phyloP scores from a whole-genome alignment of 179 eudicot genomes.

The Silene coronaria region DNA sequence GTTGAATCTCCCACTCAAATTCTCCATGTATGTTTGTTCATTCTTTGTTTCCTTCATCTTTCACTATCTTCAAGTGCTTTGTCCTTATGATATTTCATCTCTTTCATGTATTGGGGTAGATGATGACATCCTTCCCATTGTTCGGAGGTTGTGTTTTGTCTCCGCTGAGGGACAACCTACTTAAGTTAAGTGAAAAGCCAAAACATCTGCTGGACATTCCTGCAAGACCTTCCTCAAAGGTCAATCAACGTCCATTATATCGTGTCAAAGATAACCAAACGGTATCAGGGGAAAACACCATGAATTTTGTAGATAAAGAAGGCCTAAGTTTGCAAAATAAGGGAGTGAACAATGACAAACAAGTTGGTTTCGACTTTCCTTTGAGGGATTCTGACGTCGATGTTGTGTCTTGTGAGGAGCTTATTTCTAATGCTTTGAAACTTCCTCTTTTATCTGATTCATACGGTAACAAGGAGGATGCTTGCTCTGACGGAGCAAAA shows the following conservation, averaged over 20 bases:
- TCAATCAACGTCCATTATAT: conserved; percentile 26
- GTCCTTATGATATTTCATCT: conserved; percentile 17
- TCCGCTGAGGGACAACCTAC: conserved; percentile 60
- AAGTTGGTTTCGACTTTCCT: conserved; percentile 18
- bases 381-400: conserved; percentile 44
- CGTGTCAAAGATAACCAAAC: conserved; percentile 30
- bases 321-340: conserved; percentile 27
- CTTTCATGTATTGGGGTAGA: conserved; percentile 44
- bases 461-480: conserved; percentile 28
- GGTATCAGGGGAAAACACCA: conserved; percentile 31
- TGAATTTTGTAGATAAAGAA: conserved; percentile 32
- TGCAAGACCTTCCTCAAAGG: conserved; percentile 29
- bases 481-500: conserved; percentile 25
- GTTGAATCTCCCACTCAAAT: conserved; percentile 68
- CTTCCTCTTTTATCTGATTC: conserved; percentile 66
- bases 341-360: conserved; percentile 20
- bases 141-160: conserved; percentile 50
- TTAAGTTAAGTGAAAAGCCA: conserved; percentile 44
- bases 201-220: conserved; percentile 29
- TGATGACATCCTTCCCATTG: conserved; percentile 78
- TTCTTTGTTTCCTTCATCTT: conserved; percentile 14
- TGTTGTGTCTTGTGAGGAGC: conserved; percentile 49
- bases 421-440: conserved; percentile 61
- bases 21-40: conserved; percentile 53
- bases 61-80: conserved; percentile 7